Conservation (phyloP, 1,284 basidiomycete genomes). For the Leccinum angustisporum region DNA sequence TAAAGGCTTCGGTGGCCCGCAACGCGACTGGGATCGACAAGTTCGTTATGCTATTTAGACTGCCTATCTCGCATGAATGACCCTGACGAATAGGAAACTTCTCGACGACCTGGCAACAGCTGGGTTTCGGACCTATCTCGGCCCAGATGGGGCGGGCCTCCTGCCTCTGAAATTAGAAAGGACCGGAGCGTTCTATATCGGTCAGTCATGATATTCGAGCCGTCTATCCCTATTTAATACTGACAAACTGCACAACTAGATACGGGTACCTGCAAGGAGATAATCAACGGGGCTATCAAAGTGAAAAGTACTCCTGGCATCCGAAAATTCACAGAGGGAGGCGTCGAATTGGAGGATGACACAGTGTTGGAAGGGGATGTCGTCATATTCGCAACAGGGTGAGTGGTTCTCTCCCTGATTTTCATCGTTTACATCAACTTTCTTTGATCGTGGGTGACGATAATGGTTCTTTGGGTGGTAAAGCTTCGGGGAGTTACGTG, state of each 20-base stretch:
- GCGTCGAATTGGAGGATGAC: slow-evolving; percentile 42
- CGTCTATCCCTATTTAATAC: neutral
- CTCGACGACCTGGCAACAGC: slow-evolving; percentile 37
- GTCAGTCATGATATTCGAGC: slow-evolving; percentile 13
- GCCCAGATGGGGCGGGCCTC: slow-evolving; percentile 41
- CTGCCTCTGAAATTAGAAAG: slow-evolving; percentile 36
- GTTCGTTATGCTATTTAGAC: neutral
- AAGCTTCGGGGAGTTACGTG: slow-evolving; percentile 29
- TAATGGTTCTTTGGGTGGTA: neutral
- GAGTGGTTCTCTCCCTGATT: slow-evolving; percentile 6
- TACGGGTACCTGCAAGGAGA: slow-evolving; percentile 37
- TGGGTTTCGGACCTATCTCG: slow-evolving; percentile 29
- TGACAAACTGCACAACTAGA: slow-evolving; percentile 19
- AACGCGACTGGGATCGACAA: slow-evolving; percentile 25
- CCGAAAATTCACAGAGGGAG: slow-evolving; percentile 32
- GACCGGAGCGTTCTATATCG: slow-evolving; percentile 44
- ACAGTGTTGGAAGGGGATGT: slow-evolving; percentile 42
- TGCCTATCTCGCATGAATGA: neutral
- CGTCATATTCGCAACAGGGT: slow-evolving; percentile 47
- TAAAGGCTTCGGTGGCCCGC: neutral
- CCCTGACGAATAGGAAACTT: slow-evolving; percentile 30
- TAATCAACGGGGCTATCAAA: slow-evolving; percentile 46
- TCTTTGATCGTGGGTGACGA: neutral
- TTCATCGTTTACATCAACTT: neutral
- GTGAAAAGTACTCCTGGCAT: slow-evolving; percentile 15